Evolutionary conservation across 129 eudicot species (phyloP), one percentile per base, ranked within the genome.

Genomic region (Pittosporum tobira): DNA sequence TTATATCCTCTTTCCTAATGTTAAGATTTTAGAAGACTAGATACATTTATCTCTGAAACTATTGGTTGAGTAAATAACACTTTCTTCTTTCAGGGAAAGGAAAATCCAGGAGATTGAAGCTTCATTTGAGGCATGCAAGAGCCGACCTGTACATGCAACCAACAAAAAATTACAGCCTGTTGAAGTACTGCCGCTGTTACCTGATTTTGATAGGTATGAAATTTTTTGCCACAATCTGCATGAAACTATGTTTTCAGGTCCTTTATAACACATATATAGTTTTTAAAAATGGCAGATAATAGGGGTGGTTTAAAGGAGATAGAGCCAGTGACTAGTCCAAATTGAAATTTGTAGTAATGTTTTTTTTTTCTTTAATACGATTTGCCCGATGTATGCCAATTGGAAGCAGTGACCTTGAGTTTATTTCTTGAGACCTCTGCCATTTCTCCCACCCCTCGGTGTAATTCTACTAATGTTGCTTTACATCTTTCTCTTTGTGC

Each of bases 41-140:
- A 38, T 74, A 63, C 62, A 68, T 18, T 48, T 10, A 48, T n/a
- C 19, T 21, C 48, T 53, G 53, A 51, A 25, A 26, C 26, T 48
- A 20, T 48, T 37, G 14, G 23, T 49, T 52, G 7, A 23, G 28
- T 52, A 19, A 31, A 56, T 26, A 15, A 43, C 9, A 22, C 31
- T 16, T 27, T 29, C 23, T 19, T 42, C 47, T 51, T 56, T 38
- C 77, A 90, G 98, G 80, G 94, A 79, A 52, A 83, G 74, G 76
- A 78, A 78, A 80, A 90, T 90, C 47, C 65, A 86, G 80, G 87
- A 83, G 47, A 90, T 90, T 40, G 48, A 67, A 71, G 86, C 95
- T 30, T 90, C 98, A 48, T 90, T 90, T 56, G 95, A 83, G 79
- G 94, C 95, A 67, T 80, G 87, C 78, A 86, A 90, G 71, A 60